phyloP scores from a whole-genome alignment of 2,329 filamentous ascomycete species.

The Fusarium nygamai region DNA sequence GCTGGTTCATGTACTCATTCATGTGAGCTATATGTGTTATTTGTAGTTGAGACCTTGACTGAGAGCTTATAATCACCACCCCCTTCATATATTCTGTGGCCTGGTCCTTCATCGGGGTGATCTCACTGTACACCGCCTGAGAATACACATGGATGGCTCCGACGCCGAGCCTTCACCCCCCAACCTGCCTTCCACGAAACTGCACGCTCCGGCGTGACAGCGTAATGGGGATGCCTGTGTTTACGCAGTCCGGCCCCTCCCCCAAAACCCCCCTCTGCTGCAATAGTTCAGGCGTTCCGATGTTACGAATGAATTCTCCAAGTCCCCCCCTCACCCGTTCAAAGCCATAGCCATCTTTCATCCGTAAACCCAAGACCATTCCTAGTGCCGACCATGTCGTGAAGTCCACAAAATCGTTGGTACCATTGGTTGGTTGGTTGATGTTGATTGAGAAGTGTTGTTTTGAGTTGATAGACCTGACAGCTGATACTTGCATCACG shows the following conservation, averaged over 20 bases:
- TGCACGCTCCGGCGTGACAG: background rate
- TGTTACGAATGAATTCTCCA: background rate
- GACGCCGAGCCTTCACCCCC: background rate
- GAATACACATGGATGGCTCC: no score
- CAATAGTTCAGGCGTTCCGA: background rate
- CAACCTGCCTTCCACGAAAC: background rate
- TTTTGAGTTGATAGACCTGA: no score
- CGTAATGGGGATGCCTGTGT: background rate
- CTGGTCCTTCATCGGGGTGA: background rate
- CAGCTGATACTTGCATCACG: no score
- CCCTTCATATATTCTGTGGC: background rate
- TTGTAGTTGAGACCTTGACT: background rate
- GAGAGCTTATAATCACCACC: background rate
- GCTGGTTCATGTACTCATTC: background rate
- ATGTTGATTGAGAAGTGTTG: background rate
- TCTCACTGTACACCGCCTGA: background rate
- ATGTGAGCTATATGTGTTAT: background rate
- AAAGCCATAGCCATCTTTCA: background rate
- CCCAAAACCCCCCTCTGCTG: background rate
- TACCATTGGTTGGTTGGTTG: background rate
- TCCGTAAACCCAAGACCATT: no score
- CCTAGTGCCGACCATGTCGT: background rate
- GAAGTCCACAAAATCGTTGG: background rate
- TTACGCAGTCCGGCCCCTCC: no score
- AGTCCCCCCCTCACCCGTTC: no score